Conservation (phyloP, 164 flowering plant genomes). For the Euptelea pleiosperma region DNA sequence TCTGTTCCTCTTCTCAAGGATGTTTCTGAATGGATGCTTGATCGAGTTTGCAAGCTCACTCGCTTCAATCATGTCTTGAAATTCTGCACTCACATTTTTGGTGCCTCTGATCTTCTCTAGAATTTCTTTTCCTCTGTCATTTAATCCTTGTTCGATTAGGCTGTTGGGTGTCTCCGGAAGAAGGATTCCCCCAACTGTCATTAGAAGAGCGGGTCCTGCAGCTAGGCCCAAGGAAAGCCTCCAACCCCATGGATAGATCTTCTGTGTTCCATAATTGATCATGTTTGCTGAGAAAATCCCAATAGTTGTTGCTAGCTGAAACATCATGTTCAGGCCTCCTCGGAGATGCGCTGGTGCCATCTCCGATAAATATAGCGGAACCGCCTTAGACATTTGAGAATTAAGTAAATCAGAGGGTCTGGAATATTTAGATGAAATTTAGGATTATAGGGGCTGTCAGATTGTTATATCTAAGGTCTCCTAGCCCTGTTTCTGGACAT, state of each 20-base stretch:
- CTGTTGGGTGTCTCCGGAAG: constrained; percentile 96
- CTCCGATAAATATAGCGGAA: constrained; percentile 82
- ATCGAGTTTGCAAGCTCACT: constrained; percentile 84
- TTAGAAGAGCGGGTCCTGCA: constrained; percentile 67
- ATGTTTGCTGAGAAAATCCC: constrained; percentile 96
- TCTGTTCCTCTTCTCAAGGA: constrained; percentile 65
- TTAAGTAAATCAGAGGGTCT: neutral
- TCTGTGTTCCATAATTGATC: constrained; percentile 78
- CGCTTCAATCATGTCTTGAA: constrained; percentile 78
- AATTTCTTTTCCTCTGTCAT: constrained; percentile 47
- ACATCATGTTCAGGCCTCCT: constrained; percentile 91
- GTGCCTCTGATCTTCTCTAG: constrained; percentile 80
- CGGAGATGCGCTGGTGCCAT: constrained; percentile 95
- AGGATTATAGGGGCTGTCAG: too few relatives aligned
- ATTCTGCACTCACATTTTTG: constrained; percentile 62
- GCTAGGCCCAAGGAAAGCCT: constrained; percentile 90
- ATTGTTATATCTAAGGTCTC: too few relatives aligned
- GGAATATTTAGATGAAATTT: neutral
- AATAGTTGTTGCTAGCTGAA: constrained; percentile 85
- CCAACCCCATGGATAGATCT: constrained; percentile 88
- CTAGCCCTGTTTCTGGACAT: neutral
- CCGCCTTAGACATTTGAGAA: constrained; percentile 44
- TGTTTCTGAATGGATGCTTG: constrained; percentile 78
- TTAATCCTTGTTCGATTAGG: constrained; percentile 59
- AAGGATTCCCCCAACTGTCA: constrained; percentile 78